phyloP scores from a whole-genome alignment of 768 basidiomycete genomes.

The Tylopilus sp. region DNA sequence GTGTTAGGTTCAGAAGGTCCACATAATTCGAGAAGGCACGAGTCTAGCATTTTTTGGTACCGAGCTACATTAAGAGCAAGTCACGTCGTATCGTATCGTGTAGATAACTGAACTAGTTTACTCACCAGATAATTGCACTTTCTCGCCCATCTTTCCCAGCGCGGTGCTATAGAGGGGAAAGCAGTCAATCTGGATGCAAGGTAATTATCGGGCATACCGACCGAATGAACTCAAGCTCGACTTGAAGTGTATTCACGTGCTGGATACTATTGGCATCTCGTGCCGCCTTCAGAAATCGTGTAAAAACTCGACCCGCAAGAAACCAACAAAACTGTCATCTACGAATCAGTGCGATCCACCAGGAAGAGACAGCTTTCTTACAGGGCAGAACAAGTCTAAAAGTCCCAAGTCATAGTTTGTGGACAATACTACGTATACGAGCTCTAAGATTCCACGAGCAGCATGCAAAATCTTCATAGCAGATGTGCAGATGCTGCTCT shows the following conservation, averaged over 20 bases:
- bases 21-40: neutral
- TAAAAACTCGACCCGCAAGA: neutral
- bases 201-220: neutral
- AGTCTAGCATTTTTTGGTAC: neutral
- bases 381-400: neutral
- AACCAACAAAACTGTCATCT: neutral
- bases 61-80: neutral
- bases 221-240: neutral
- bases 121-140: neutral
- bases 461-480: neutral
- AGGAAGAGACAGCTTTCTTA: neutral
- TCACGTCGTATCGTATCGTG: neutral
- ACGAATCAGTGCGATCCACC: neutral
- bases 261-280: neutral
- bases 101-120: neutral
- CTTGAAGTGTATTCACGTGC: neutral
- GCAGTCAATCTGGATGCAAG: neutral
- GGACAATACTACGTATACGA: neutral
- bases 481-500: neutral
- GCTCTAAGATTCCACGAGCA: neutral
- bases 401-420: neutral
- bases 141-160: neutral
- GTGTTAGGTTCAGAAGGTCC: neutral
- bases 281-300: neutral
- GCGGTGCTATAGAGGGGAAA: neutral